phyloP scores from a whole-genome alignment of 345 rosid genomes.

The Garcia nutans region DNA sequence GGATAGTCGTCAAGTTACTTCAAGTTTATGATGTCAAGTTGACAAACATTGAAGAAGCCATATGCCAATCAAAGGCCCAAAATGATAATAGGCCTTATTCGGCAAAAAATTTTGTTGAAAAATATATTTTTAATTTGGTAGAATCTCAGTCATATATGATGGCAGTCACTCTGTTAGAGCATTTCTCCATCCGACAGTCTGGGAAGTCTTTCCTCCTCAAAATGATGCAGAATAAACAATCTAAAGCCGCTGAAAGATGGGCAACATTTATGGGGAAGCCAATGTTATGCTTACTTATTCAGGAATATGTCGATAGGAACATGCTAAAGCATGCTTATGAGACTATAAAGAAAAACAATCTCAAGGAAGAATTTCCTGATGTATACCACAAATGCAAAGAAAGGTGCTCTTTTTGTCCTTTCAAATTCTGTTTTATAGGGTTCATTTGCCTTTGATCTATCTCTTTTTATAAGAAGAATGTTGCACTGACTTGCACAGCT shows the following conservation, averaged over 20 bases:
- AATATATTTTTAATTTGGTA: constrained; percentile 50
- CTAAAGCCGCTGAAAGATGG: constrained; percentile 89
- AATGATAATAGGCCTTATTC: constrained; percentile 28
- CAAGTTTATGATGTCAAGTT: constrained; percentile 58
- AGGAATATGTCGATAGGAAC: constrained; percentile 64
- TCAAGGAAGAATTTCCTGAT: constrained; percentile 69
- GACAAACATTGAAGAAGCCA: constrained; percentile 52
- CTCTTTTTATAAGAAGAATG: constrained; percentile 2
- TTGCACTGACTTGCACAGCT: constrained; percentile 42
- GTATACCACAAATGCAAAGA: constrained; percentile 69
- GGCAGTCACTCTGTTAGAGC: constrained; percentile 76
- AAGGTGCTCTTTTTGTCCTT: constrained; percentile 41
- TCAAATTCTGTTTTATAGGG: neutral
- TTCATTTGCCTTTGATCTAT: neutral
- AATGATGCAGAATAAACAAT: constrained; percentile 72
- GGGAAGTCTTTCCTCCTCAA: constrained; percentile 69
- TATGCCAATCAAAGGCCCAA: constrained; percentile 34
- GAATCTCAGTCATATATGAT: constrained; percentile 64
- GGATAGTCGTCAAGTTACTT: constrained; percentile 52
- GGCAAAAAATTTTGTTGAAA: constrained; percentile 53
- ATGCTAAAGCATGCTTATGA: constrained; percentile 71
- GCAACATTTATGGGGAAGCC: constrained; percentile 87
- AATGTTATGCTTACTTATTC: constrained; percentile 64
- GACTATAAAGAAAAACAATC: constrained; percentile 69
- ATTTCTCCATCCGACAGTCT: constrained; percentile 68